phyloP scores from a whole-genome alignment of 2,329 filamentous ascomycete species.

The Cryphonectria japonica region DNA sequence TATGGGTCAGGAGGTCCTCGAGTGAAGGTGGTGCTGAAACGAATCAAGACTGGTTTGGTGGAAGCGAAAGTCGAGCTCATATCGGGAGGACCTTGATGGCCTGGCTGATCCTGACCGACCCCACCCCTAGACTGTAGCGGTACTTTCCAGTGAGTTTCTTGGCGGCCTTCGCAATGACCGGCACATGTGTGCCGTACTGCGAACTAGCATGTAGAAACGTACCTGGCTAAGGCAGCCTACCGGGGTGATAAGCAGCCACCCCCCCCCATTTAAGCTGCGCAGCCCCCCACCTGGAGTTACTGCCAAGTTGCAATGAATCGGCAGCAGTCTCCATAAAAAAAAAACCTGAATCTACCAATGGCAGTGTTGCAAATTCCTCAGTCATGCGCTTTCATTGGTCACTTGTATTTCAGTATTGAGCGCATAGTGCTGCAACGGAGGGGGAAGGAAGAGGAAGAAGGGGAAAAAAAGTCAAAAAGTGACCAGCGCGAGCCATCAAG shows the following conservation, averaged over 20 bases:
- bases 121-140: neutral
- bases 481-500: conserved; percentile 10
- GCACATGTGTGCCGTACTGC: neutral
- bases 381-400: neutral
- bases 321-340: neutral
- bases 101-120: neutral
- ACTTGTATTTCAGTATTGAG: neutral
- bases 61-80: neutral
- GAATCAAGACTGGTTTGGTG: neutral
- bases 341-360: neutral
- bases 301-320: neutral
- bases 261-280: neutral
- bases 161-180: neutral
- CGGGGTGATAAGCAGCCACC: neutral
- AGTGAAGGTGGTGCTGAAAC: neutral
- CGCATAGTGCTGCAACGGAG: neutral
- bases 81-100: conserved; percentile 24
- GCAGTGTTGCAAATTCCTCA: neutral
- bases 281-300: neutral
- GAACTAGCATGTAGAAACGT: neutral
- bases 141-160: neutral
- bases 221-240: neutral
- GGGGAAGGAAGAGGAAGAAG: neutral
- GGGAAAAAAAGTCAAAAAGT: neutral
- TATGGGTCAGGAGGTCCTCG: neutral